Evolutionary conservation across 176 grass and related monocot genomes (phyloP).

Genomic region (Luzula sylvatica): DNA sequence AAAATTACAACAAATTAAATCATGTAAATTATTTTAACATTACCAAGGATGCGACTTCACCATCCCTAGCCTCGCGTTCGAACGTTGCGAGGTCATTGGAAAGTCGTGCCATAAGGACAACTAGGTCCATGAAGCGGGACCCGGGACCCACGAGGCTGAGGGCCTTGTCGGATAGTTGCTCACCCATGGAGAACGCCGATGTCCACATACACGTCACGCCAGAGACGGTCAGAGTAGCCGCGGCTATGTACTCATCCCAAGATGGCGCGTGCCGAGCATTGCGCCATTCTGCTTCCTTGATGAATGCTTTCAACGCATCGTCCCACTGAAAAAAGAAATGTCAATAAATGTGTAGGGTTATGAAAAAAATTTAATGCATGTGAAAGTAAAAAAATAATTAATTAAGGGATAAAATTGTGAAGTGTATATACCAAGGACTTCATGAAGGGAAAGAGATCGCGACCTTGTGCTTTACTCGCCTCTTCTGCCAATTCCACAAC

Average conservation of each 20-base stretch:
- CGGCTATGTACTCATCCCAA: background rate
- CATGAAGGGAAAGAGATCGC: slow-evolving; percentile 3
- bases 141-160: background rate
- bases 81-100: slow-evolving; percentile 7
- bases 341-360: background rate
- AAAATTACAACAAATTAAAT: too few relatives aligned
- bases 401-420: background rate
- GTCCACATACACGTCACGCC: background rate
- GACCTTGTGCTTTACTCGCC: slow-evolving; percentile 7
- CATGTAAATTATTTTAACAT: background rate
- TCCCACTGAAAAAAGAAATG: slow-evolving; percentile 8
- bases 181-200: background rate
- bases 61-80: background rate
- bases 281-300: background rate
- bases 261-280: background rate
- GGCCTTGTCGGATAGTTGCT: background rate
- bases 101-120: background rate
- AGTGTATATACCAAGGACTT: slow-evolving; percentile 1
- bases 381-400: background rate
- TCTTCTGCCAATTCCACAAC: background rate
- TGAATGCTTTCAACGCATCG: background rate
- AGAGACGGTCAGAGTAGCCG: background rate
- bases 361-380: background rate
- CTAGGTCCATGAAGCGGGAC: background rate
- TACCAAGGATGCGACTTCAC: background rate